Base-by-base conservation (phyloP, 495 filamentous ascomycete genomes). In the Penicillium silybi region DNA sequence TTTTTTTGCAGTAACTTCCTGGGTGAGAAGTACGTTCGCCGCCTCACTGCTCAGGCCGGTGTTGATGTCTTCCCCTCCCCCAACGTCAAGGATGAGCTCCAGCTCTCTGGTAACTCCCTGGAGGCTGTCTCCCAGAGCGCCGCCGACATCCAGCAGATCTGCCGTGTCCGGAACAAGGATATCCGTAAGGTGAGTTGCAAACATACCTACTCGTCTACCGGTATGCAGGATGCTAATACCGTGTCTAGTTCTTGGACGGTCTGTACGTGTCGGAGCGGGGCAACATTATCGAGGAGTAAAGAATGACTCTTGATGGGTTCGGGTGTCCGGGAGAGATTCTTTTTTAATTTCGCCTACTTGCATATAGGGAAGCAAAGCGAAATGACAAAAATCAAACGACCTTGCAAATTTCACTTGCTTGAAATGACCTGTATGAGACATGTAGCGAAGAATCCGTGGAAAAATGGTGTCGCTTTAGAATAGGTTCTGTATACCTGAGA, bases 151-250 rank as follows among this genome's bases (percentile, higher is more conserved):
- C 93, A 98, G 83, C 93, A 98, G 78, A 90, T 92, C 77, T 98
- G 93, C 88, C 81, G 87, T 77, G 93, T 97, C 74, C 84, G 88
- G 69, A 97, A 98, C 86, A 98, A 98, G 90, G 93, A 98, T 96
- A 97, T 98, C 81, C 91, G 95, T 79, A 97, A 97, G 89, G 90
- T 95, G 61, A 53, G 78, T 58, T 45, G 27, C 5, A 6, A 27
- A 10, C 2, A 26, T 8, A n/a, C 9, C 16, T 25, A 3, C 8
- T 8, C 19, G 4, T 7, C 20, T 15, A 23, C 16, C 41, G 4
- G 2, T 0, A 27, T 10, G 0, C 15, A 3, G 9, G 45, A 68
- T 78, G 57, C 46, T 34, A 27, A 15, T 42, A 27, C 42, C n/a
- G 15, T 45, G 4, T 54, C 32, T 62, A 97, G 93, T 98, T 98